Conservation (phyloP, 2,329 filamentous ascomycete genomes). For the Trichoderma simmonsii region DNA sequence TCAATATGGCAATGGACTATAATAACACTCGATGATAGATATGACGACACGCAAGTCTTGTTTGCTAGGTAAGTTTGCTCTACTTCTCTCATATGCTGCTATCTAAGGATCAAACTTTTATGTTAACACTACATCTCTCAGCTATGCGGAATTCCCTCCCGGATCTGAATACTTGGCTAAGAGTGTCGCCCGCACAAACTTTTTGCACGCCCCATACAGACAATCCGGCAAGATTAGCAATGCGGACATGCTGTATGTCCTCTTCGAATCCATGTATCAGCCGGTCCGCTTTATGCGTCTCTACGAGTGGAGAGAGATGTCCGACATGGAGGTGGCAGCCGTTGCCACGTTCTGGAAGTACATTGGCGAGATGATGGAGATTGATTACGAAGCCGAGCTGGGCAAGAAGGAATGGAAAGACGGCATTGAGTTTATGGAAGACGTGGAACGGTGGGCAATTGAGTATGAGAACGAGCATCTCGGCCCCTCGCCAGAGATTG, state of each 20-base stretch:
- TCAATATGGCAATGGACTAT: not conserved
- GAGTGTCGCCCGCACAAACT: conserved; percentile 40
- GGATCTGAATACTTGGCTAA: conserved; percentile 32
- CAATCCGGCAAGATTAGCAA: conserved; percentile 37
- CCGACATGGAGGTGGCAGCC: conserved; percentile 65
- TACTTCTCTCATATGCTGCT: not conserved
- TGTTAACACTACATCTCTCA: not conserved
- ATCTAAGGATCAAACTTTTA: not conserved
- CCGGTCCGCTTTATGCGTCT: conserved; percentile 59
- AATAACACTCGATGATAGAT: conserved; percentile 28
- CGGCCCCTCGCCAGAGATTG: conserved; percentile 50
- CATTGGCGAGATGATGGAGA: conserved; percentile 67
- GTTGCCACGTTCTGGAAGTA: conserved; percentile 68
- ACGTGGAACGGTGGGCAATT: conserved; percentile 47
- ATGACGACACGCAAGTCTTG: conserved; percentile 40
- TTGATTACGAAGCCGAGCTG: conserved; percentile 47
- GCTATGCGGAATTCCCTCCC: conserved; percentile 32
- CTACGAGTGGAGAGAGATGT: conserved; percentile 69
- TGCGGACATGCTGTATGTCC: conserved; percentile 39
- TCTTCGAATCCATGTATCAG: conserved; percentile 61
- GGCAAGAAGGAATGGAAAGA: conserved; percentile 42
- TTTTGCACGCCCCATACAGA: conserved; percentile 37
- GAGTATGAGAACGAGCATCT: conserved; percentile 59
- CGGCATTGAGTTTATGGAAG: conserved; percentile 50
- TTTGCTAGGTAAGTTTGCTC: conserved; percentile 33